Evolutionary conservation across 2,329 filamentous ascomycete genomes (phyloP), one percentile per base, ranked within the genome.

Genomic region (Periglandula ipomoeae): DNA sequence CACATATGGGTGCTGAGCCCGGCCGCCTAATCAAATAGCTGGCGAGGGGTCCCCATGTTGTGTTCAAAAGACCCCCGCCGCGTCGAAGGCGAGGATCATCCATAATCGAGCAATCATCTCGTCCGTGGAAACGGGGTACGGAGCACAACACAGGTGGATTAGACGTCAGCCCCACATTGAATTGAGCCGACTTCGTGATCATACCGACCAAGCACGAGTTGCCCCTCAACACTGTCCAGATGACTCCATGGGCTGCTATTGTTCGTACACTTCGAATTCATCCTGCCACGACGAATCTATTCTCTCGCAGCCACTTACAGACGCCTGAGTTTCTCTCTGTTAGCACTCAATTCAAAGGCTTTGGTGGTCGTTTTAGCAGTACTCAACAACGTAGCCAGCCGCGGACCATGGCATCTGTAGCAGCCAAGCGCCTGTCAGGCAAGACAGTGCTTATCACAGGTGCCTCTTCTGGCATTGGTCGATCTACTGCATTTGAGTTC

Each of bases 391-490:
- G 20, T 17, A 32, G 24, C 45, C 17, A n/a, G 26, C 19, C 27
- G 22, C 37, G 27, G 11, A 23, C 39, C 3, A 51, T 51, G 73
- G 61, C 70, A 32, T 68, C 75, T 35, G 81, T 85, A 61, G 82
- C 86, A 70, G 77, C 77, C 54, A 85, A 89, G 67, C 89, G 91
- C 71, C 87, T 98, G 52, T 78, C 85, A 61, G 89, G 89, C 78
- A 97, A 97, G 73, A 97, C 89, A 4, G 75, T 97, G 51, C 69
- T 97, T 50, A 79, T 98, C 54, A 97, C 93, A 5, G 93, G 93
- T 49, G 93, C 93, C 27, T 93, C 86, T 4, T 94, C 89, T 19
- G 93, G 93, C 53, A 97, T 98, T 67, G 93, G 93, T 22, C 80
- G 78, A 49, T 81, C 78, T 58, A 85, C 79, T 17, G 93, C 91